A percentile compares a stretch with the other conserved stretches of the same genome.
These are phyloP conservation scores for Penicillium crystallinum DNA, from an alignment of 495 filamentous ascomycete genomes.

Conservation along the genomic window DNA sequence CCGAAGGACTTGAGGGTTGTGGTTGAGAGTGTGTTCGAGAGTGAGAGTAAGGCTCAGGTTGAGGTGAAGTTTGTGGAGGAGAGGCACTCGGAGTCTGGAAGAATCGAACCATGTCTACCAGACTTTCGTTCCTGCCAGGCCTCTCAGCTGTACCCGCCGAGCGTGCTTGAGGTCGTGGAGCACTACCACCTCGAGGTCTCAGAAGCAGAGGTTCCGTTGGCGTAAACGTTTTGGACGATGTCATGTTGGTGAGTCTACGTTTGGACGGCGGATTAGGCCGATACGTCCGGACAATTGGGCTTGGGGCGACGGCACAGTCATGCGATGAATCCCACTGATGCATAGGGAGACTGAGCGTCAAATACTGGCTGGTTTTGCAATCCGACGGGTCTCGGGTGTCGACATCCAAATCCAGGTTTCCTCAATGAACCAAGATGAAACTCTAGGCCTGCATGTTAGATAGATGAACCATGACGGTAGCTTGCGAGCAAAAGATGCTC, in stretches of 20 bases:
- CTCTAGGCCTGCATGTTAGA: constrained; percentile 2
- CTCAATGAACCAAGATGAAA: not conserved
- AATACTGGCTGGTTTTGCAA: constrained; percentile 19
- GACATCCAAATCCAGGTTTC: not conserved
- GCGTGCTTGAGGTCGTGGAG: constrained; percentile 20
- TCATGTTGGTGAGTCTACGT: constrained; percentile 28
- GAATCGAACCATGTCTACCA: constrained; percentile 35
- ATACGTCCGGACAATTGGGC: constrained; percentile 38
- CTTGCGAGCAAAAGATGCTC: constrained; percentile 5
- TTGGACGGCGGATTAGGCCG: constrained; percentile 29
- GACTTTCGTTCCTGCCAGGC: constrained; percentile 27
- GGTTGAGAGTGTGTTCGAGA: not conserved
- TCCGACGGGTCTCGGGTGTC: constrained; percentile 9
- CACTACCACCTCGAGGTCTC: constrained; percentile 2
- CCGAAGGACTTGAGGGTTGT: constrained; percentile 6
- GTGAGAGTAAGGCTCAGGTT: not conserved
- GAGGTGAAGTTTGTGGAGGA: not conserved
- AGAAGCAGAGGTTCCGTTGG: constrained; percentile 10
- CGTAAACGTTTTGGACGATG: constrained; percentile 7
- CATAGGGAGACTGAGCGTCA: constrained; percentile 27
- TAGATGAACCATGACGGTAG: not conserved
- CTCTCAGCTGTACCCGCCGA: constrained; percentile 22
- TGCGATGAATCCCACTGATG: constrained; percentile 26
- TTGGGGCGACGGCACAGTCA: constrained; percentile 35
- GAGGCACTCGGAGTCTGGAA: constrained; percentile 32